A percentile compares a stretch with the other conserved stretches of the same genome.
Conservation (phyloP, 176 grass and related monocot species). For the Oryza nivara region DNA sequence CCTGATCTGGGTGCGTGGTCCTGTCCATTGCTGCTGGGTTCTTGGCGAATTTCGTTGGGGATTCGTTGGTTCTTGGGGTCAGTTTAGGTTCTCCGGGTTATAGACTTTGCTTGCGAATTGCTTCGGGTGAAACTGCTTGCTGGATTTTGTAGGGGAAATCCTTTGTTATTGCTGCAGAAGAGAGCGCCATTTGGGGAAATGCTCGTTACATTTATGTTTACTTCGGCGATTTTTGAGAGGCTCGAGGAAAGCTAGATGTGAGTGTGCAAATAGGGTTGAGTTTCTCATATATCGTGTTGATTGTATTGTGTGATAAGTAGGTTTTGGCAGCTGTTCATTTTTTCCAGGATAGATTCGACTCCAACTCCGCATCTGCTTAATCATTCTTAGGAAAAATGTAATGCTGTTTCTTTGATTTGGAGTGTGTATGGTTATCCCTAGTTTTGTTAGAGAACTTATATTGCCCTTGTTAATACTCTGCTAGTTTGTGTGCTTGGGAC, state of each 20-base stretch:
- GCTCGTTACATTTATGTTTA: not conserved
- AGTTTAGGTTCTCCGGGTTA: not conserved
- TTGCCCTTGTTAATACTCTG: not conserved
- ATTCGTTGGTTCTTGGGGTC: not conserved
- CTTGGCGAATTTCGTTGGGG: not conserved
- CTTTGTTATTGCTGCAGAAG: not conserved
- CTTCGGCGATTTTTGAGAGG: not conserved
- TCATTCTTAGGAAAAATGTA: not conserved
- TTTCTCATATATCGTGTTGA: not conserved
- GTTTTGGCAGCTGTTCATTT: not conserved
- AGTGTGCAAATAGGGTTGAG: not conserved
- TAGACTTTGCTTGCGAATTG: not conserved
- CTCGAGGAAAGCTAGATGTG: not conserved
- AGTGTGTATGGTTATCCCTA: not conserved
- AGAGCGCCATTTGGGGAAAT: not conserved
- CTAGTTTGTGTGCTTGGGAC: not conserved
- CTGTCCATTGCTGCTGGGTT: not conserved
- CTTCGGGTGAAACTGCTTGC: not conserved
- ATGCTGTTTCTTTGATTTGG: not conserved
- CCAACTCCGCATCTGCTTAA: not conserved
- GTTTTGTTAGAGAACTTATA: not conserved
- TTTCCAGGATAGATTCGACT: not conserved
- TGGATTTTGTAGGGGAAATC: not conserved
- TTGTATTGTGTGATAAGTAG: not conserved
- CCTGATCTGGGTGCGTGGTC: constrained; percentile 26